These are phyloP conservation scores for Byssothecium circinans DNA, from an alignment of 2,329 filamentous ascomycete genomes.

Conservation along the genomic window DNA sequence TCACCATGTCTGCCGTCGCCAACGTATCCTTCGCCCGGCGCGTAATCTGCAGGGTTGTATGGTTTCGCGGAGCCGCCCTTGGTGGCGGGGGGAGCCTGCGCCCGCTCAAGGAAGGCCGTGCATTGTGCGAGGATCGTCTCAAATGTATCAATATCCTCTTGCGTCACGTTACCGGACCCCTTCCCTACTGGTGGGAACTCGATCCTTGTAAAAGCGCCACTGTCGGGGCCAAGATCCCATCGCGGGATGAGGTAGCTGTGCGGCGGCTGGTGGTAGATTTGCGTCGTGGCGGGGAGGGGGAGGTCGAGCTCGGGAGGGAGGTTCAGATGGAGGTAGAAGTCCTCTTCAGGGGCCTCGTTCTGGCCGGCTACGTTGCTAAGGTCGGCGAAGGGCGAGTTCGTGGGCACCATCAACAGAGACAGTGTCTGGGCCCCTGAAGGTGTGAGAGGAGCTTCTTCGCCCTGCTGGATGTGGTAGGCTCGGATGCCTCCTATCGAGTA, in stretches of 20 bases:
- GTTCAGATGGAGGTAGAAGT: constrained; percentile 96
- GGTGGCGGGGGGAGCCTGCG: constrained; percentile 59
- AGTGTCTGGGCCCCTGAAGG: constrained; percentile 86
- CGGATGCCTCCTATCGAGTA: constrained; percentile 76
- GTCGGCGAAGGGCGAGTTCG: constrained; percentile 68
- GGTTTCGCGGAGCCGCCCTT: constrained; percentile 32
- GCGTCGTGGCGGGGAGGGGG: constrained; percentile 89
- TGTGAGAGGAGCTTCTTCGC: constrained; percentile 79
- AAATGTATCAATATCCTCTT: constrained; percentile 94
- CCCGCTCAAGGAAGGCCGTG: constrained; percentile 89
- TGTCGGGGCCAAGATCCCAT: constrained; percentile 88
- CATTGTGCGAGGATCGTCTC: constrained; percentile 98
- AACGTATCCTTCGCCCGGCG: constrained; percentile 76
- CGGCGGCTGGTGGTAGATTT: constrained; percentile 95
- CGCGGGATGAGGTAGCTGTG: constrained; percentile 91
- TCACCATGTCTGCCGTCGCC: constrained; percentile 60
- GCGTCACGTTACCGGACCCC: constrained; percentile 65
- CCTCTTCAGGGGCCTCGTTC: constrained; percentile 62
- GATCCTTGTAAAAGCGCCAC: constrained; percentile 88
- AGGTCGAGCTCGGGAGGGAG: constrained; percentile 93
- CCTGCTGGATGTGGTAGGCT: constrained; percentile 88
- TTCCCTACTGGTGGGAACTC: constrained; percentile 79
- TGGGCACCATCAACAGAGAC: constrained; percentile 94
- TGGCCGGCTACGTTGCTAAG: constrained; percentile 60
- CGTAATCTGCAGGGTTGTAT: constrained; percentile 83